Conservation (phyloP, 108 stramenopile genomes). For the Seminavis robusta region DNA sequence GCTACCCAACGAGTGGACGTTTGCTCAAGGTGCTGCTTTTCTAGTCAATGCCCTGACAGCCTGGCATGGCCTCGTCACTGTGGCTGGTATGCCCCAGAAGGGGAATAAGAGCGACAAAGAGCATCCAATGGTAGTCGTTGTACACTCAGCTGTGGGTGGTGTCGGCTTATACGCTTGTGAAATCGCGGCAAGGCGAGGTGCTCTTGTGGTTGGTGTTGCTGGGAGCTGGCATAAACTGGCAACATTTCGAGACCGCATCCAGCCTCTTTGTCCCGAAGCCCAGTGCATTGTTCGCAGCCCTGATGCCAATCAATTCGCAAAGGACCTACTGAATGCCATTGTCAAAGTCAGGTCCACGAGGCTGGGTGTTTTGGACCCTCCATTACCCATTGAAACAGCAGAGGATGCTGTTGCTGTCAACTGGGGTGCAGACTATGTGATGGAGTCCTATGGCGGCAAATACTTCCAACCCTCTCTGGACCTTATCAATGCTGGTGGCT, state of each 20-base stretch:
- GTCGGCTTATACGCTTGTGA: conserved; percentile 35
- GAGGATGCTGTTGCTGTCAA: not conserved
- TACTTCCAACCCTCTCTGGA: conserved; percentile 20
- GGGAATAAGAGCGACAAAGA: not conserved
- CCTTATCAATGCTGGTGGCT: conserved; percentile 16
- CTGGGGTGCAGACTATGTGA: conserved; percentile 24
- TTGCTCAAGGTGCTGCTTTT: conserved; percentile 31
- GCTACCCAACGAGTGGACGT: conserved; percentile 26
- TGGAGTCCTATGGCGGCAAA: conserved; percentile 32
- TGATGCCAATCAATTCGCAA: too few species aligned
- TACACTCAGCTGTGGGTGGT: conserved; percentile 30
- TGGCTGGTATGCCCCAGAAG: conserved; percentile 17
- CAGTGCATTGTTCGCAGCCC: conserved; percentile 11
- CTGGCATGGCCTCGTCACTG: conserved; percentile 24
- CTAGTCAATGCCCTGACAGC: conserved; percentile 38
- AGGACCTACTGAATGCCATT: too few species aligned
- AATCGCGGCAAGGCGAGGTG: conserved; percentile 26
- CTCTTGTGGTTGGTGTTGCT: conserved; percentile 18
- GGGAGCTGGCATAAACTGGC: conserved; percentile 11
- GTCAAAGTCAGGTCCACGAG: too few species aligned
- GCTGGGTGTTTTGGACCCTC: too few species aligned
- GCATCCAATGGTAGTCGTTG: conserved; percentile 14
- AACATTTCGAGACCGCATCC: conserved; percentile 15
- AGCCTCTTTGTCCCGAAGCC: conserved; percentile 9
- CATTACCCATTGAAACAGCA: not conserved